phyloP scores from a whole-genome alignment of 768 basidiomycete species.

The Lentinus brumalis region DNA sequence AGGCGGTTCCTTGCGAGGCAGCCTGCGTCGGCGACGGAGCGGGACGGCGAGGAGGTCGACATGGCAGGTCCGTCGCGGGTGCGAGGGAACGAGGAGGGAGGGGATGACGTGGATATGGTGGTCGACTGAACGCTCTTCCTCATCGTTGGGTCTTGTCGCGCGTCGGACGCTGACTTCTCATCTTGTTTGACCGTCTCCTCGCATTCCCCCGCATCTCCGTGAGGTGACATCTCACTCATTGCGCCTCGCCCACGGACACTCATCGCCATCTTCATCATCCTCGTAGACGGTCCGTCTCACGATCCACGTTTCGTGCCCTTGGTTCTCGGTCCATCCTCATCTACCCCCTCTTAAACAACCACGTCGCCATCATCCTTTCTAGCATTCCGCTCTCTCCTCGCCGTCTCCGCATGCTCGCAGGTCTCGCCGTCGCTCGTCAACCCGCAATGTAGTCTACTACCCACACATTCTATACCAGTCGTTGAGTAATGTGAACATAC shows the following conservation, averaged over 20 bases:
- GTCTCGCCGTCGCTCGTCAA: not conserved
- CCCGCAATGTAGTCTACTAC: not conserved
- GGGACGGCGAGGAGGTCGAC: not conserved
- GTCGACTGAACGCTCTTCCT: constrained; percentile 1
- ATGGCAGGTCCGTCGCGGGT: not conserved
- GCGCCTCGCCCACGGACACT: not conserved
- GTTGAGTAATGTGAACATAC: not conserved
- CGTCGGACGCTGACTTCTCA: not conserved
- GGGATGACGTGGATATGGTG: constrained; percentile 16
- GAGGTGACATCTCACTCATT: too few species aligned
- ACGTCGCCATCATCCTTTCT: too few species aligned
- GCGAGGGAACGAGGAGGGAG: not conserved
- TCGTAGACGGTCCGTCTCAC: too few species aligned
- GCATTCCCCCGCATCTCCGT: too few species aligned
- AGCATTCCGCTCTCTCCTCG: too few species aligned
- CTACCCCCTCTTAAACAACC: too few species aligned
- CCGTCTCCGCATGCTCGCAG: too few species aligned
- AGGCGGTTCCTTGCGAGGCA: not conserved
- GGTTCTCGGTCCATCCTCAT: too few species aligned
- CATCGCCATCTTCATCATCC: too few species aligned
- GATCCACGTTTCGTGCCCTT: too few species aligned
- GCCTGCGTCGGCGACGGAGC: not conserved
- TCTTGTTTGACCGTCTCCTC: not conserved
- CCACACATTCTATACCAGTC: not conserved
- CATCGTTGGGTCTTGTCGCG: too few species aligned